Percentiles rank a stretch among this genome's conserved stretches.
These are phyloP conservation scores for Nannizzia gypsea DNA, from an alignment of 2,329 filamentous ascomycete species.

Conservation along the genomic window DNA sequence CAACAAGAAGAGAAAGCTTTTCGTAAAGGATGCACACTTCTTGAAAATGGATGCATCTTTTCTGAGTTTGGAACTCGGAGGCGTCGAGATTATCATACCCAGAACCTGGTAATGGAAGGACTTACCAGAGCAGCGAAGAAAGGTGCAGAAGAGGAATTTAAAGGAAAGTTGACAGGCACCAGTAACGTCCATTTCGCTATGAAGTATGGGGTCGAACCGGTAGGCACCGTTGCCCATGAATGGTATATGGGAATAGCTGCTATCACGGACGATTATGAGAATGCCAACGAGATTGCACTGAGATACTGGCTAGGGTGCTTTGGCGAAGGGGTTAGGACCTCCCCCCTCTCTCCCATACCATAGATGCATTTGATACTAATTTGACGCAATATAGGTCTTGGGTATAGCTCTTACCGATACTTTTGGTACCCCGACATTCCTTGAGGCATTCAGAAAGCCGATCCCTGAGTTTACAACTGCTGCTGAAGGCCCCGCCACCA, in stretches of 20 bases:
- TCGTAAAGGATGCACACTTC: constrained; percentile 62
- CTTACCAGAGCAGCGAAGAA: constrained; percentile 68
- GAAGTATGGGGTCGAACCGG: constrained; percentile 71
- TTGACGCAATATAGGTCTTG: constrained; percentile 43
- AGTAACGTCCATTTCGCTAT: constrained; percentile 97
- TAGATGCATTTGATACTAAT: neutral
- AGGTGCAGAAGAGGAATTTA: constrained; percentile 50
- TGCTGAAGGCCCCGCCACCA: constrained; percentile 29
- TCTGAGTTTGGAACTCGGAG: constrained; percentile 90
- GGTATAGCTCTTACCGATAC: constrained; percentile 91
- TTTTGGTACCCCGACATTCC: constrained; percentile 82
- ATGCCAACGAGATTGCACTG: constrained; percentile 73
- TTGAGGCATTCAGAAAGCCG: constrained; percentile 67
- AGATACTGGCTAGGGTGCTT: constrained; percentile 87
- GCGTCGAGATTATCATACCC: constrained; percentile 85
- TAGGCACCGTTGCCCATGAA: constrained; percentile 89
- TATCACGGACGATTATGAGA: constrained; percentile 71
- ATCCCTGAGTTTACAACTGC: constrained; percentile 39
- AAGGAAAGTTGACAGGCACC: constrained; percentile 70
- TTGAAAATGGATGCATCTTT: constrained; percentile 74
- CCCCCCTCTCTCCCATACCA: neutral
- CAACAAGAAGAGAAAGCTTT: constrained; percentile 78
- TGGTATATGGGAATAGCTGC: constrained; percentile 99
- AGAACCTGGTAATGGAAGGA: constrained; percentile 80
- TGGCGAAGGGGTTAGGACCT: constrained; percentile 51